Percentiles rank a stretch among this genome's conserved stretches.
Evolutionary conservation across 805 yeast genomes (phyloP).

Genomic region (Zygosaccharomyces lentus): DNA sequence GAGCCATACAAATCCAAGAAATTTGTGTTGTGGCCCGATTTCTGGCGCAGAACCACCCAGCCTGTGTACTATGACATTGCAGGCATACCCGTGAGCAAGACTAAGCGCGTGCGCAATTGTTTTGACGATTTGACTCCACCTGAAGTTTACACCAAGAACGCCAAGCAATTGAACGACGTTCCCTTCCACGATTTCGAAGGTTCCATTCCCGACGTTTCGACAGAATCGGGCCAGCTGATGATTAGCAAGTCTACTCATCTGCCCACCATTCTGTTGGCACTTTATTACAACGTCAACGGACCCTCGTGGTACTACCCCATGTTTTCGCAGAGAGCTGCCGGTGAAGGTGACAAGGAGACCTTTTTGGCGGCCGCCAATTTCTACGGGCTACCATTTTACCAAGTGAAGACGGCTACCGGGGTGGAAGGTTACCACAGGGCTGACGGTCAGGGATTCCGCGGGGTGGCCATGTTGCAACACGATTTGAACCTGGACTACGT

Average conservation of each 20-base stretch:
- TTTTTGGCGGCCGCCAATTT: slow-evolving; percentile 56
- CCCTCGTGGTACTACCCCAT: slow-evolving; percentile 66
- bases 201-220: slow-evolving; percentile 63
- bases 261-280: slow-evolving; percentile 53
- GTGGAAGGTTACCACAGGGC: slow-evolving; percentile 39
- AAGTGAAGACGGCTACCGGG: slow-evolving; percentile 39
- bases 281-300: slow-evolving; percentile 66
- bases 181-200: slow-evolving; percentile 58
- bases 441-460: slow-evolving; percentile 43
- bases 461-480: slow-evolving; percentile 76
- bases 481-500: slow-evolving; percentile 60
- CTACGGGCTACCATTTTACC: slow-evolving; percentile 47
- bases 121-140: slow-evolving; percentile 37
- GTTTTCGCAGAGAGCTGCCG: slow-evolving; percentile 73
- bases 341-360: slow-evolving; percentile 78
- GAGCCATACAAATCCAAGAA: slow-evolving; percentile 55
- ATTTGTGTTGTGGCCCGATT: slow-evolving; percentile 76
- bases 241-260: slow-evolving; percentile 59
- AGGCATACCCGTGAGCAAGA: slow-evolving; percentile 46
- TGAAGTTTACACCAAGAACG: slow-evolving; percentile 25
- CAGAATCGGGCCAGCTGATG: slow-evolving; percentile 71
- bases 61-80: slow-evolving; percentile 73
- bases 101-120: slow-evolving; percentile 38
- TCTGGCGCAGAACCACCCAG: slow-evolving; percentile 80
- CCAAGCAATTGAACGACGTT: slow-evolving; percentile 33